These are phyloP conservation scores for Laetiporus sulphureus DNA, from an alignment of 1,284 basidiomycete genomes.

Conservation along the genomic window DNA sequence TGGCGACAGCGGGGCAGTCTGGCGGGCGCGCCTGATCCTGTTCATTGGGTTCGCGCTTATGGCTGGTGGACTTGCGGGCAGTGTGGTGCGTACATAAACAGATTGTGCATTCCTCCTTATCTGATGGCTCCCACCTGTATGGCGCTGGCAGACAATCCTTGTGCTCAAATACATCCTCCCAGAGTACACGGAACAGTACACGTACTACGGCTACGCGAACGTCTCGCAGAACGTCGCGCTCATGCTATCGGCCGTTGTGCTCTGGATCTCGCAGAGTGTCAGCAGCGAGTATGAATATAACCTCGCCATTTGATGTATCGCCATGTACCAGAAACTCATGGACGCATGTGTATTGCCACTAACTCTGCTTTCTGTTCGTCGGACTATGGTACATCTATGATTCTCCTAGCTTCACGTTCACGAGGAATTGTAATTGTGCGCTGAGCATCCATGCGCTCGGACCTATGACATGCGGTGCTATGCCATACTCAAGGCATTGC, in stretches of 20 bases:
- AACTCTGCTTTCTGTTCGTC: too few species aligned
- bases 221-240: constrained; percentile 88
- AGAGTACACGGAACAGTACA: constrained; percentile 69
- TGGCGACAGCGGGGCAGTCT: constrained; percentile 80
- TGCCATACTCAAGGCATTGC: too few species aligned
- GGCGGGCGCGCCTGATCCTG: constrained; percentile 84
- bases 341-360: too few species aligned
- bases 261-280: constrained; percentile 83
- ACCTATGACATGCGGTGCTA: too few species aligned
- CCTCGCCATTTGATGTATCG: constrained; percentile 61
- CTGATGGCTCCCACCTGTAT: background rate
- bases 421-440: too few species aligned
- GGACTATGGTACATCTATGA: too few species aligned
- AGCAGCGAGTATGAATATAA: constrained; percentile 87
- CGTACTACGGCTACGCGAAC: constrained; percentile 93
- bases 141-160: constrained; percentile 63
- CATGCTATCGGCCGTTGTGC: constrained; percentile 84
- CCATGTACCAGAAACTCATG: too few species aligned
- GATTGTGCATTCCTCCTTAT: background rate
- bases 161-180: constrained; percentile 89
- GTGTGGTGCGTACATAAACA: constrained; percentile 57
- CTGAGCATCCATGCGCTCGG: too few species aligned
- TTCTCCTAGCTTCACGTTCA: too few species aligned
- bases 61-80: constrained; percentile 94
- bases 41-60: constrained; percentile 96